Evolutionary conservation across 1,284 basidiomycete species (phyloP).

Genomic region (Rhodotorula sp.): DNA sequence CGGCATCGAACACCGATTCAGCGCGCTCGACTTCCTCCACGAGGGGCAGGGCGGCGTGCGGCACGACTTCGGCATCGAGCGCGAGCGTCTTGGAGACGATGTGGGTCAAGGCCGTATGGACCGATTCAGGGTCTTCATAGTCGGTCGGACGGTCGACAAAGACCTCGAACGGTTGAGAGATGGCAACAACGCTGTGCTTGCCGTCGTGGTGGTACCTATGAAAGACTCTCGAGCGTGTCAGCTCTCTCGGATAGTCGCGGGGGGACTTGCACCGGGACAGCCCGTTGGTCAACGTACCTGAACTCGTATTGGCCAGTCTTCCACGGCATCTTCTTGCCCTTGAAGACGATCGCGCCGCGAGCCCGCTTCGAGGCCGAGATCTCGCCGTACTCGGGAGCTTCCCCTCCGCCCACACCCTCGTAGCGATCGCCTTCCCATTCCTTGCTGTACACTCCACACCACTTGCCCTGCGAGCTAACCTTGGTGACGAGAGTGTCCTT

Average conservation of each 20-base stretch:
- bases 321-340: slow-evolving; percentile 80
- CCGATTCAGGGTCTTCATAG: slow-evolving; percentile 60
- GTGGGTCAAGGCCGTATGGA: slow-evolving; percentile 65
- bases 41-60: slow-evolving; percentile 56
- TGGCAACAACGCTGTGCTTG: slow-evolving; percentile 91
- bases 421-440: slow-evolving; percentile 90
- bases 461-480: slow-evolving; percentile 82
- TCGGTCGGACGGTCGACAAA: slow-evolving; percentile 68
- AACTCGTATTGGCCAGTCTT: slow-evolving; percentile 82
- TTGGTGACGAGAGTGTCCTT: slow-evolving; percentile 77
- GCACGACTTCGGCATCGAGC: slow-evolving; percentile 75
- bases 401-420: slow-evolving; percentile 51
- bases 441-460: slow-evolving; percentile 85
- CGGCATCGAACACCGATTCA: background rate
- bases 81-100: slow-evolving; percentile 85
- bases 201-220: slow-evolving; percentile 54
- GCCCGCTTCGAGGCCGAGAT: slow-evolving; percentile 23
- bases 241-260: background rate
- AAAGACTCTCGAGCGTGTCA: background rate
- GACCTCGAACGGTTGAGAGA: slow-evolving; percentile 79
- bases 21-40: background rate
- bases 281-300: slow-evolving; percentile 44
- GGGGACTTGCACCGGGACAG: background rate
- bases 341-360: slow-evolving; percentile 70
- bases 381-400: slow-evolving; percentile 14